Evolutionary conservation across 2,329 filamentous ascomycete species (phyloP).

Genomic region (Calonectria henricotiae): DNA sequence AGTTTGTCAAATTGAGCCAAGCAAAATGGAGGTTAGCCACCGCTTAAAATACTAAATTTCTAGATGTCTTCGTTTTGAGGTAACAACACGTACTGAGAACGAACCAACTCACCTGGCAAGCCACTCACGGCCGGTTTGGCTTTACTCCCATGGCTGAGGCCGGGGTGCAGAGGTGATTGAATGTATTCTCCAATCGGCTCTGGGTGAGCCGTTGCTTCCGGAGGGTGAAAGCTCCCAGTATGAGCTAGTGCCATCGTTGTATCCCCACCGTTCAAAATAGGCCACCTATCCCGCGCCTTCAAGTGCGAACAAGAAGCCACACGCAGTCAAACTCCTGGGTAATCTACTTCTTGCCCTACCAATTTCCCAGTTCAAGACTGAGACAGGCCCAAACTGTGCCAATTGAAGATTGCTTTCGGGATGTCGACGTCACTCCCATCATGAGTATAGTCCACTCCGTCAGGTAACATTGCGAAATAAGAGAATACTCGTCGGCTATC

Average conservation of each 20-base stretch:
- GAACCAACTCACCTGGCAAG: neutral
- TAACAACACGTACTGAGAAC: neutral
- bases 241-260: neutral
- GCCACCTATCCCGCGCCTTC: slow-evolving; percentile 1
- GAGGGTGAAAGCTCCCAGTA: neutral
- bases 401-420: neutral
- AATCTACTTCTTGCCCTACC: neutral
- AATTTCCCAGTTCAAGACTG: neutral
- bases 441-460: neutral
- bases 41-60: neutral
- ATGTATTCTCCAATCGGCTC: slow-evolving; percentile 28
- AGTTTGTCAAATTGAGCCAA: neutral
- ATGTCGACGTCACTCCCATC: neutral
- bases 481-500: neutral
- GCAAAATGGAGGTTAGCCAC: neutral
- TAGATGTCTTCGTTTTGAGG: neutral
- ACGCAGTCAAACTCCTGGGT: slow-evolving; percentile 8
- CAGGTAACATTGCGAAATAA: neutral
- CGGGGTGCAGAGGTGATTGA: slow-evolving; percentile 18
- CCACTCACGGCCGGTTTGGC: slow-evolving; percentile 7
- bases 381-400: neutral
- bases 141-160: slow-evolving; percentile 21
- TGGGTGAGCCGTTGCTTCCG: slow-evolving; percentile 12
- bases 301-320: neutral
- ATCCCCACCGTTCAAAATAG: slow-evolving; percentile 13